Base-by-base conservation (phyloP, 1,139 yeast genomes). In the Groenewaldozyma auringiensis region DNA sequence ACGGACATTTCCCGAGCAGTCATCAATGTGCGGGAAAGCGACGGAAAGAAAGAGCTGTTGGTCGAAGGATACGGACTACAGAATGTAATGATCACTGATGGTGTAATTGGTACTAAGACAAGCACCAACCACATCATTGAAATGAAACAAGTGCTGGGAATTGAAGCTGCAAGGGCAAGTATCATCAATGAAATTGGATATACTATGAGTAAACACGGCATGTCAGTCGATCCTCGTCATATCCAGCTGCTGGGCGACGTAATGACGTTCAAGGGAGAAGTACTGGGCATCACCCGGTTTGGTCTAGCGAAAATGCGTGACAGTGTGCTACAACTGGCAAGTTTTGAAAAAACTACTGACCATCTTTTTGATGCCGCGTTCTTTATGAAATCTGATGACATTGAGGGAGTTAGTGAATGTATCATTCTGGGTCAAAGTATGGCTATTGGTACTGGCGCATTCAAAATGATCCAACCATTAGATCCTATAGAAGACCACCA, bases 141-240 rank as follows among this genome's bases (percentile, higher is more conserved):
- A 64, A 89, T 92, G 54, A 81, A 78, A 60, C 79, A 80, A 50
- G 96, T 92, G 11, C 72, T 94, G 53, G 99, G 99, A 60, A 94
- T 94, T 54, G 99, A 94, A 65, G 99, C 99, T 1, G 98, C 98
- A 1, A 76, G 99, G 65, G 72, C 88, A 0, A 82, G 95, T 55
- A 94, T 94, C 63, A 84, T 92, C 61, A 81, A 81, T 53, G 98
- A 94, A 71, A 92, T 94, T 64, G 95, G 87, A 64, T 88, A 89
- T 61, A 94, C 98, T 47, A 94, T 94, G 99, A 82, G 95, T 66
- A 87, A 88, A 66, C 98, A 94, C 73, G 98, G 98, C 67, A 94
- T 94, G 98, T 86, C 95, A 65, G 97, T 94, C 48, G 99, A 94
- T 72, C 98, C 98, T 52, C 95, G 99, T 73, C 99, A 94, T 68